Evolutionary conservation across 257 asterid genomes (phyloP), one percentile per base, ranked within the genome.

Genomic region (Fraxinus pennsylvanica): DNA sequence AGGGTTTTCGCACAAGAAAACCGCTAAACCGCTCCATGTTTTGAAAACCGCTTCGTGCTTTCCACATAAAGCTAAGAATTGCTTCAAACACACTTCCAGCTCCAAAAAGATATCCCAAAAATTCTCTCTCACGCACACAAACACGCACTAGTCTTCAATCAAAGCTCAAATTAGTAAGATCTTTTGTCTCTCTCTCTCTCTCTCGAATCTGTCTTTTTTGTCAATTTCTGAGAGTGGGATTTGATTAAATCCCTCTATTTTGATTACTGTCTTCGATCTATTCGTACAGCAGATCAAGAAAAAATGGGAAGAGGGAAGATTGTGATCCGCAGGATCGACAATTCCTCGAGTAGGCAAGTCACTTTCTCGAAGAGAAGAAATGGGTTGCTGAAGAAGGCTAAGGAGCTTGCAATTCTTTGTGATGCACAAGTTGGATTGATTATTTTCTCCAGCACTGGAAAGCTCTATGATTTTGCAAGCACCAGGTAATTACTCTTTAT

Each of bases 401-500:
- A 32, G 68, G 91, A 88, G 21, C 75, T 88, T 30, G 71, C 91
- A 30, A 82, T 87, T 27, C 90, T 87, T 22, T 87, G 90, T 17
- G 90, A 87, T 84, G 90, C 90, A 35, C 80, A 88, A 73, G 86
- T 88, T n/a, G 91, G 91, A 76, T 72, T 85, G 72, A 78, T 88
- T 45, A 43, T 88, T 78, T 88, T 88, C 83, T 88, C 91, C 25
- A 82, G 88, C 79, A 88, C 88, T 13, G 91, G 89, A 25, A 85
- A 82, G 69, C 84, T 84, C 39, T 74, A 88, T 72, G 91, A 88
- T 9, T 88, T 77, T 80, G 67, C 91, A 63, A 88, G 84, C 77
- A 75, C 85, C 80, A 82, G 89, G 91, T 87, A 29, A 38, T 0
- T 45, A 38, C 41, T 59, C 29, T 38, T 21, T 0, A 74, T 33